Percentiles rank a stretch among this genome's conserved stretches.
These are phyloP conservation scores for Gnaphalium uliginosum DNA, from an alignment of 129 eudicot genomes.

Conservation along the genomic window DNA sequence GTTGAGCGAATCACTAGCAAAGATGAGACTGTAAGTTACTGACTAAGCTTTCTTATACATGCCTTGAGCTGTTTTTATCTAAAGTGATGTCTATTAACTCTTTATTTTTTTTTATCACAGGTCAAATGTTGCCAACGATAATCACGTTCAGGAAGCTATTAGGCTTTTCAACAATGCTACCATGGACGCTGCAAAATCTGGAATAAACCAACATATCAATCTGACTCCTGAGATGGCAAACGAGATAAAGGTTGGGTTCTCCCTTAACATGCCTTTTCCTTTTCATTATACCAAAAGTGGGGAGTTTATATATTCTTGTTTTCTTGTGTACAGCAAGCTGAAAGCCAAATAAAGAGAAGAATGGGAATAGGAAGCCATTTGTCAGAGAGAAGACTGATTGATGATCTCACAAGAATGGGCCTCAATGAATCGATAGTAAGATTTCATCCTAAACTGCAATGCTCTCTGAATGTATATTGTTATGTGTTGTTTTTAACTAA, in stretches of 20 bases:
- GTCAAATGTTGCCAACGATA: slow-evolving; percentile 75
- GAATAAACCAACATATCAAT: slow-evolving; percentile 83
- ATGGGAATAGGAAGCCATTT: slow-evolving; percentile 96
- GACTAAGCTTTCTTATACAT: neutral
- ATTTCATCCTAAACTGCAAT: neutral
- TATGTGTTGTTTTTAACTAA: neutral
- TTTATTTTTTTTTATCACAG: slow-evolving; percentile 34
- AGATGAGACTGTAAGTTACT: slow-evolving; percentile 84
- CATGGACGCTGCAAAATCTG: slow-evolving; percentile 97
- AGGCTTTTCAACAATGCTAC: slow-evolving; percentile 80
- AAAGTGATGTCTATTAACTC: neutral
- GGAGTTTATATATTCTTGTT: neutral
- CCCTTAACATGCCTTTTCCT: neutral
- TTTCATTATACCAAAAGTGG: neutral
- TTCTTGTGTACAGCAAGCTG: slow-evolving; percentile 72
- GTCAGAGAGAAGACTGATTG: slow-evolving; percentile 94
- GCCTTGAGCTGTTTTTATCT: neutral
- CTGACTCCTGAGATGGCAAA: slow-evolving; percentile 88
- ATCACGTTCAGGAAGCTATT: slow-evolving; percentile 75
- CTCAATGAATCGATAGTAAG: slow-evolving; percentile 86
- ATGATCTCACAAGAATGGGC: slow-evolving; percentile 90
- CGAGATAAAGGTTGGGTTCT: slow-evolving; percentile 75
- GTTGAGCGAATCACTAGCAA: slow-evolving; percentile 93
- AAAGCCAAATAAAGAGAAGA: slow-evolving; percentile 90
- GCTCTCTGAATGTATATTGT: neutral